Evolutionary conservation across 805 yeast genomes (phyloP).

Genomic region (Saturnispora galanensis): DNA sequence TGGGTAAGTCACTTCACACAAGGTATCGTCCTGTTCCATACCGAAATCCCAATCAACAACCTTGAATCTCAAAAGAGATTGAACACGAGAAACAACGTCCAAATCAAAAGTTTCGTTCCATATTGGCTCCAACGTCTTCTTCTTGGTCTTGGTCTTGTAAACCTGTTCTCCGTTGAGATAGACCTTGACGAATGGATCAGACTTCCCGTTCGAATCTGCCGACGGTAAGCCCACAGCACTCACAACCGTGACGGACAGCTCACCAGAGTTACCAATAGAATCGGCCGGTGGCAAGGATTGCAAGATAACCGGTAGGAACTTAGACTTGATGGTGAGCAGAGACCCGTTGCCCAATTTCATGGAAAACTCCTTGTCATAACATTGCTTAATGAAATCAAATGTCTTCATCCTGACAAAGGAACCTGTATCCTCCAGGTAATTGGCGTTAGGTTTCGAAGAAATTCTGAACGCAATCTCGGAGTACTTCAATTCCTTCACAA

Average conservation of each 20-base stretch:
- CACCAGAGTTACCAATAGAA: constrained; percentile 66
- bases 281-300: constrained; percentile 62
- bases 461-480: constrained; percentile 58
- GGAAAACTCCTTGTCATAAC: constrained; percentile 52
- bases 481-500: constrained; percentile 60
- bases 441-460: constrained; percentile 42
- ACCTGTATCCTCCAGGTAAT: constrained; percentile 46
- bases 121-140: constrained; percentile 82
- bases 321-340: constrained; percentile 43
- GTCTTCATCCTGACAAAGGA: constrained; percentile 63
- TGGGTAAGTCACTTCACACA: constrained; percentile 56
- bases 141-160: constrained; percentile 68
- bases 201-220: constrained; percentile 86
- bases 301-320: constrained; percentile 70
- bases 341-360: constrained; percentile 42
- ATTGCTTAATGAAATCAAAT: constrained; percentile 48
- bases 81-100: constrained; percentile 51
- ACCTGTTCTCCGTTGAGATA: constrained; percentile 55
- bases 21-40: constrained; percentile 69
- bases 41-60: constrained; percentile 93
- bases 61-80: constrained; percentile 45
- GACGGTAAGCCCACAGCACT: constrained; percentile 63
- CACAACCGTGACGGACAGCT: constrained; percentile 47
- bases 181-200: constrained; percentile 81
- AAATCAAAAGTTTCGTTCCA: constrained; percentile 68